A percentile compares a stretch with the other conserved stretches of the same genome.
phyloP scores from a whole-genome alignment of 495 filamentous ascomycete genomes.

The Neurospora sp. region DNA sequence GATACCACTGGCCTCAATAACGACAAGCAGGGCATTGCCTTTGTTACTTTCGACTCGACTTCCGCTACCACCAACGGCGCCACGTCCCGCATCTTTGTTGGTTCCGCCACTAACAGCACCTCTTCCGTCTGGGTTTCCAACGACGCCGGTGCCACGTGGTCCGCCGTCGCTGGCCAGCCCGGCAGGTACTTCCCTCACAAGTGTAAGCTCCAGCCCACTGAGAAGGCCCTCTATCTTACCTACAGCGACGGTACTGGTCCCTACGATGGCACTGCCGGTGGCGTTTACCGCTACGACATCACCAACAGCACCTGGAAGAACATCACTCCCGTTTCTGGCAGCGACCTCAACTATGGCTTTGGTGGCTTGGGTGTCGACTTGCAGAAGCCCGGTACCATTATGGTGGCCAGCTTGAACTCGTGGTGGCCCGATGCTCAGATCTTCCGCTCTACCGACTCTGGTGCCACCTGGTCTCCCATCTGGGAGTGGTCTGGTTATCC shows the following conservation, averaged over 20 bases:
- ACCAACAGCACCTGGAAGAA: conserved; percentile 40
- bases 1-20: conserved; percentile 35
- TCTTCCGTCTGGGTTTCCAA: conserved; percentile 44
- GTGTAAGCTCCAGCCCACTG: conserved; percentile 39
- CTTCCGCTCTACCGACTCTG: conserved; percentile 44
- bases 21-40: conserved; percentile 43
- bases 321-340: conserved; percentile 40
- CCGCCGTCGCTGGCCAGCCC: conserved; percentile 38
- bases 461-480: conserved; percentile 40
- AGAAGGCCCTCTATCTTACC: conserved; percentile 47
- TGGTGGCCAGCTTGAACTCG: conserved; percentile 46
- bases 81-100: conserved; percentile 51
- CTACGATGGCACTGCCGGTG: conserved; percentile 43
- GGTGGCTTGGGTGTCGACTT: conserved; percentile 47
- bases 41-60: conserved; percentile 48
- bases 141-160: conserved; percentile 45
- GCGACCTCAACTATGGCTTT: conserved; percentile 40
- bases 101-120: conserved; percentile 41
- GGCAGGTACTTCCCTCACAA: conserved; percentile 46
- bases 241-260: conserved; percentile 47
- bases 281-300: conserved; percentile 44
- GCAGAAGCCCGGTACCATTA: conserved; percentile 43
- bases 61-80: conserved; percentile 33
- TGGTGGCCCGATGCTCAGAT: conserved; percentile 52
- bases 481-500: conserved; percentile 46